Base-by-base conservation (phyloP, 2,329 filamentous ascomycete genomes). In the Hirsutella minnesotensis region DNA sequence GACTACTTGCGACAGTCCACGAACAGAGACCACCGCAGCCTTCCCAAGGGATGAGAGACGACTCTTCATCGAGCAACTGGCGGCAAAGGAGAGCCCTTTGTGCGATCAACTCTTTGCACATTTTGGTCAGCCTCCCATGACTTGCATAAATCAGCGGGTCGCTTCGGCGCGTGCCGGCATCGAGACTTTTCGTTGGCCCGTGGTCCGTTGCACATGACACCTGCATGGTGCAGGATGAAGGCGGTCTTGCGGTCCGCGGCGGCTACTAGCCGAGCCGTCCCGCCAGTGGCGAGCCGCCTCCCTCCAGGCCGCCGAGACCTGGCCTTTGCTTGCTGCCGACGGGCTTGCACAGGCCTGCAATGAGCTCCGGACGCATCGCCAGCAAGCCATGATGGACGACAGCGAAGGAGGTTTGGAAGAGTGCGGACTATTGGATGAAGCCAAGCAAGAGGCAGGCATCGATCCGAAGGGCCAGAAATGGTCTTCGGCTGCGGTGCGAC, bases 381-480 rank as follows among this genome's bases (percentile, higher is more conserved):
- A 27, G 24, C 12, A 12, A 7, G 24, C 24, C 7, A 27, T 12
- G 12, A 27, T 27, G 24, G 12, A 12, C 24, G 7, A 7, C 24
- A 31, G 31, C 18, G 2, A 4, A 10, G 15, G 33, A 3, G 33
- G 9, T 8, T 3, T 9, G 5, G 38, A 44, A 16, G 41, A 41
- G 12, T 36, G 39, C 2, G 39, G 44, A n/a, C 36, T 46, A n/a
- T 29, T 44, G 21, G 41, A 46, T n/a, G 33, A 35, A 9, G 9
- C 27, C n/a, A 39, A 40, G 13, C 9, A 37, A 15, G 38, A 15
- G 9, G 9, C 21, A 19, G 3, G n/a, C n/a, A n/a, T 16, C 33
- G 15, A 16, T 9, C 18, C 7, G 18, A 15, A 24, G 15, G 10
- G n/a, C n/a, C 37, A 16, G 9, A 15, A 2, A 13, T 16, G 21